A percentile compares a stretch with the other conserved stretches of the same genome.
Conservation (phyloP, 768 basidiomycete species). For the Russula griseocarnosa region DNA sequence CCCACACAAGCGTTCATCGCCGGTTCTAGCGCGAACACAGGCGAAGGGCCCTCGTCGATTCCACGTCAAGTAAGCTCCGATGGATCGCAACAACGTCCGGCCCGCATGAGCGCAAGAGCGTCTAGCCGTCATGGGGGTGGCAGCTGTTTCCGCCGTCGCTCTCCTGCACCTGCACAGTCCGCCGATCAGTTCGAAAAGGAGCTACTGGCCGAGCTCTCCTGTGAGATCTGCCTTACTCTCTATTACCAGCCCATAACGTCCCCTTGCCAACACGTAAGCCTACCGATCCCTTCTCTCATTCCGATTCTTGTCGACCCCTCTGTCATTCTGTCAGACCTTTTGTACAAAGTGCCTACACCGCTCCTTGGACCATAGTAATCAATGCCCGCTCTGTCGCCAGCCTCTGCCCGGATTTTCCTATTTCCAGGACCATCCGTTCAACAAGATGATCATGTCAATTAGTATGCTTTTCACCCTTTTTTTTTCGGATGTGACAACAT, state of each 20-base stretch:
- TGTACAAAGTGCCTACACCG: constrained; percentile 86
- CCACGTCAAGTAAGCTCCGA: constrained; percentile 14
- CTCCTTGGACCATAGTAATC: constrained; percentile 76
- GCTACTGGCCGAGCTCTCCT: constrained; percentile 67
- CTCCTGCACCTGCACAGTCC: constrained; percentile 31
- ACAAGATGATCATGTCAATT: constrained; percentile 66
- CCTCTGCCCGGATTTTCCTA: constrained; percentile 69
- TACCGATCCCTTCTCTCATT: constrained; percentile 18
- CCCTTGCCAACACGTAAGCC: constrained; percentile 86
- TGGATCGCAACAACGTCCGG: constrained; percentile 24
- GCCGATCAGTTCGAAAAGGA: constrained; percentile 53
- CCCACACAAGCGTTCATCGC: constrained; percentile 30
- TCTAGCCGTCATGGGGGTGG: no score
- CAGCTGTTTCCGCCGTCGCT: no score
- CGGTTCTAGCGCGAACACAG: constrained; percentile 38
- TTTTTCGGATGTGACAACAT: constrained; percentile 12
- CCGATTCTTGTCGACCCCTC: constrained; percentile 11
- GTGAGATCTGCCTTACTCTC: constrained; percentile 87
- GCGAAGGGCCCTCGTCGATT: constrained; percentile 31
- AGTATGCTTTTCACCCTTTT: constrained; percentile 38
- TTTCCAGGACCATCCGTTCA: constrained; percentile 76
- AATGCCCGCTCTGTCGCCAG: constrained; percentile 85
- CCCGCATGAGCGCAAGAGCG: constrained; percentile 32
- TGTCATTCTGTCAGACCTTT: constrained; percentile 60
- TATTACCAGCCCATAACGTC: constrained; percentile 87